Conservation (phyloP, 331 rosid genomes). For the Cydonia oblonga region DNA sequence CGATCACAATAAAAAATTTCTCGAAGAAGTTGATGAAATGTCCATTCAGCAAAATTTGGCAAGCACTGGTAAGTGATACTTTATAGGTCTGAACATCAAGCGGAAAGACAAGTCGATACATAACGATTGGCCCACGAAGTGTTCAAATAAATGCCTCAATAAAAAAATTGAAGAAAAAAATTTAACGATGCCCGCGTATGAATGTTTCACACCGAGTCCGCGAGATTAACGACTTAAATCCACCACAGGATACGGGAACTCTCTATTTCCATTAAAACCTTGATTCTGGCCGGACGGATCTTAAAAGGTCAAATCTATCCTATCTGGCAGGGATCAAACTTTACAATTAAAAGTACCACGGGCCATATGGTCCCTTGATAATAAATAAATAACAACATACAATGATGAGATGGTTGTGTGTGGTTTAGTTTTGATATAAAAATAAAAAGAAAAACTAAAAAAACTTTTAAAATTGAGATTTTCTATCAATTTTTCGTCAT, state of each 20-base stretch:
- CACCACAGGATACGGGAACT: not conserved
- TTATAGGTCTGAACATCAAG: not conserved
- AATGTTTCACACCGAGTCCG: no score
- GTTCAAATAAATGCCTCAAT: not conserved
- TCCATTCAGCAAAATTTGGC: not conserved
- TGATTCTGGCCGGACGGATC: slow-evolving; percentile 8
- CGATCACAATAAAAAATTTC: no score
- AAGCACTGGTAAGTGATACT: not conserved
- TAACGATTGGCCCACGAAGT: not conserved
- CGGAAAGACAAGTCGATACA: not conserved
- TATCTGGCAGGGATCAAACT: not conserved
- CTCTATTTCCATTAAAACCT: not conserved
- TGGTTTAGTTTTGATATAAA: no score
- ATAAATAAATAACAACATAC: not conserved
- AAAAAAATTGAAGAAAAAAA: not conserved
- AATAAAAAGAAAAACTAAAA: no score
- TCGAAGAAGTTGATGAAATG: not conserved
- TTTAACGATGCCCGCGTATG: not conserved
- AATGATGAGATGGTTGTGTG: not conserved
- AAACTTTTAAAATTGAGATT: no score
- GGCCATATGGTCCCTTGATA: no score
- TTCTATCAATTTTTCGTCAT: no score
- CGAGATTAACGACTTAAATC: not conserved
- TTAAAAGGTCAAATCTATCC: not conserved
- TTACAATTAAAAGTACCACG: not conserved